Evolutionary conservation across 179 eudicot species (phyloP), one percentile per base, ranked within the genome.

Genomic region (Beta lomatogona): DNA sequence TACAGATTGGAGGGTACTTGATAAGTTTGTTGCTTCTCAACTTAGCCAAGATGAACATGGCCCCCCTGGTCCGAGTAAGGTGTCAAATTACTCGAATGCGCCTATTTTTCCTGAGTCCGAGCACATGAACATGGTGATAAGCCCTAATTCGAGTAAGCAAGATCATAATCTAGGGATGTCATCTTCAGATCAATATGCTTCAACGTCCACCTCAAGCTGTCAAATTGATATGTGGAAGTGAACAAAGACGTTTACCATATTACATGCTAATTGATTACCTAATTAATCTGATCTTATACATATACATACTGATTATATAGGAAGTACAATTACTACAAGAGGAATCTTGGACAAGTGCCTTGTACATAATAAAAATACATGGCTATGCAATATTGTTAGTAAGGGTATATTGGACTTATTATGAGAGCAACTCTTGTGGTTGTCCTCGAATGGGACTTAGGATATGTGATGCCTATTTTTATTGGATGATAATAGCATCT

Each of bases 21-120:
- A 92, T 55, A 92, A 92, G 79, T 91, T 92, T 82, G 97, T 92
- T 61, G 97, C 97, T 21, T 89, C 93, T 77, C 97, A 92, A 82
- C 90, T 92, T 19, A 90, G 97, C 87, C 91, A 90, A 48, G 92
- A 87, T 61, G 91, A 89, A n/a, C 89, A 80, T 2, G 65, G 82
- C 65, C 61, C 82, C 19, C 86, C 83, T 63, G 85, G 81, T 53
- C 54, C 81, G 50, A 72, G 65, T 31, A 85, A 86, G 79, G 89
- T 69, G n/a, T 50, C 86, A 13, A 78, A 80, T 55, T 84, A 80
- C 83, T 79, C 88, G 9, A 88, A 83, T 81, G 76, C 76, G 18
- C 84, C 80, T 41, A 58, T 80, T 31, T 85, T 86, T 80, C 87
- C 87, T 10, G 84, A 76, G 77, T 52, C 81, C 5, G 90, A 88